phyloP scores from a whole-genome alignment of 1,284 basidiomycete genomes.

The Ganoderma leucocontextum region DNA sequence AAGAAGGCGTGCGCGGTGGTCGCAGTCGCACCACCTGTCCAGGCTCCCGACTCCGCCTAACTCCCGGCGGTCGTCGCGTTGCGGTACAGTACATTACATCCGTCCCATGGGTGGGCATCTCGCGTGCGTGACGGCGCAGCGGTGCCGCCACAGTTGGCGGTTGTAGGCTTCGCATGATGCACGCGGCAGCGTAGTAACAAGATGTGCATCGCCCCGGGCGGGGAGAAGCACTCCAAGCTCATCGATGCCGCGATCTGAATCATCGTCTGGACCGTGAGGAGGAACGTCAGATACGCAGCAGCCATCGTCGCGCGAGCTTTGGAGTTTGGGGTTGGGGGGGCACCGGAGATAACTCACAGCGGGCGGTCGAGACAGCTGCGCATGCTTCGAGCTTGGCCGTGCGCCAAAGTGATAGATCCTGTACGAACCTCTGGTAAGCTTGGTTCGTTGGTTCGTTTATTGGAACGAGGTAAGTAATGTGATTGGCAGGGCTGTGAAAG shows the following conservation, averaged over 20 bases:
- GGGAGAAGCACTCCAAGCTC: neutral
- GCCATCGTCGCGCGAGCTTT: neutral
- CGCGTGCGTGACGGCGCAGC: neutral
- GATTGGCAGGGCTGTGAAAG: neutral
- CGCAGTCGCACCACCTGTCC: no score
- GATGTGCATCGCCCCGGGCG: neutral
- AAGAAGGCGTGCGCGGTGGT: neutral
- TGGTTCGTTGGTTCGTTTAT: neutral
- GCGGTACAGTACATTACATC: neutral
- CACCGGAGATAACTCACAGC: neutral
- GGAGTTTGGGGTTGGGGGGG: neutral
- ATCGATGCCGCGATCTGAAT: neutral
- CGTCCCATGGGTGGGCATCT: neutral
- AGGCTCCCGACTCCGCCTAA: no score
- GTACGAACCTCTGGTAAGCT: neutral
- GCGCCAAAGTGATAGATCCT: constrained; percentile 2
- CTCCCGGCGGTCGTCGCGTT: neutral
- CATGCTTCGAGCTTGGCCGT: neutral
- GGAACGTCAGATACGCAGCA: neutral
- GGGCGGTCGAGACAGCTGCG: neutral
- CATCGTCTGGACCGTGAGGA: neutral
- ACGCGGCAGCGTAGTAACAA: neutral
- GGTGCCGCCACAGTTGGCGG: neutral
- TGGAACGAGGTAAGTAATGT: neutral
- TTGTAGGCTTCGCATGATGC: neutral